Conservation (phyloP, 768 basidiomycete species). For the Kwoniella dejecticola region DNA sequence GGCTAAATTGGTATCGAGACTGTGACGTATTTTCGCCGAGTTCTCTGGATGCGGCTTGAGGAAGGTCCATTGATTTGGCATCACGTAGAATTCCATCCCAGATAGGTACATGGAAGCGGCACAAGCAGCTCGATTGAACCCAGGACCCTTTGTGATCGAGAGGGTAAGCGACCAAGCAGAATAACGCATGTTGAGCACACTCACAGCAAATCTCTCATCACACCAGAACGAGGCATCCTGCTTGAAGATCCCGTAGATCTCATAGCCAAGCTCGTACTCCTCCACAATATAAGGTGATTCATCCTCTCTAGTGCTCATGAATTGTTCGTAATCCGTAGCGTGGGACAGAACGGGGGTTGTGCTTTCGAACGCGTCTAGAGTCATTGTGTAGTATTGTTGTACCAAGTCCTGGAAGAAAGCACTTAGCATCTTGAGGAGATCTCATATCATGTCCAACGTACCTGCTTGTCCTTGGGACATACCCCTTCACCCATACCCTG, state of each 20-base stretch:
- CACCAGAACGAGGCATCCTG: not conserved
- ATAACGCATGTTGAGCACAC: not conserved
- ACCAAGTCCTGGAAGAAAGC: slow-evolving; percentile 1
- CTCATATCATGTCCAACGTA: not conserved
- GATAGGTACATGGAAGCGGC: not conserved
- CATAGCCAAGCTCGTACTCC: slow-evolving; percentile 3
- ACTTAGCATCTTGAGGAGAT: not conserved
- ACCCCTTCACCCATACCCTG: not conserved
- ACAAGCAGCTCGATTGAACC: slow-evolving; percentile 1
- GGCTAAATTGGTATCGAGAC: not conserved
- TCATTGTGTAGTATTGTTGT: not conserved
- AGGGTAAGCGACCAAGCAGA: not conserved
- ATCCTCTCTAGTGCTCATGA: not conserved
- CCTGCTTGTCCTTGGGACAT: slow-evolving; percentile 5
- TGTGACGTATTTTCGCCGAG: not conserved
- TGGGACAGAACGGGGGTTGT: slow-evolving; percentile 1
- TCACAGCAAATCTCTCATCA: slow-evolving; percentile 6
- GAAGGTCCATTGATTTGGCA: not conserved
- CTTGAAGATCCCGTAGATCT: slow-evolving; percentile 12
- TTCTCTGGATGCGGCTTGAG: not conserved
- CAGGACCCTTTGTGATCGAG: not conserved
- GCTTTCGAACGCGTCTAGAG: slow-evolving; percentile 7
- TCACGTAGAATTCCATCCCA: not conserved
- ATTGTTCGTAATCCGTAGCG: slow-evolving; percentile 5
- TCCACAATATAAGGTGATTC: not conserved